phyloP scores from a whole-genome alignment of 2,329 filamentous ascomycete species.

The Metarhizium anisopliae region DNA sequence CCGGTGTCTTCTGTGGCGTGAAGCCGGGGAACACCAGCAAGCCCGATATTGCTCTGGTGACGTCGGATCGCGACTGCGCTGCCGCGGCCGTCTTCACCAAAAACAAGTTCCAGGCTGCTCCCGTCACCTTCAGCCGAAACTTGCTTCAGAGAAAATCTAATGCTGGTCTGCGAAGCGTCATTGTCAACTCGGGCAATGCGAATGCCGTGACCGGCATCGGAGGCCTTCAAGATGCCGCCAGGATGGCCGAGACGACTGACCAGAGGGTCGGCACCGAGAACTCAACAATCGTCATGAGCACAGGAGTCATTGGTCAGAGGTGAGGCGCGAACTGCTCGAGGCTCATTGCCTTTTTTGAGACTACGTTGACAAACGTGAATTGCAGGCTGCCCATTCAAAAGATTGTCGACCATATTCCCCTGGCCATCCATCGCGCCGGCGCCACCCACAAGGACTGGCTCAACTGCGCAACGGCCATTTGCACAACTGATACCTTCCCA shows the following conservation, averaged over 20 bases:
- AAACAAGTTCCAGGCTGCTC: constrained; percentile 96
- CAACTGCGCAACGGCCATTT: constrained; percentile 78
- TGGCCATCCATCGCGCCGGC: constrained; percentile 62
- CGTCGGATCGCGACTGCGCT: constrained; percentile 76
- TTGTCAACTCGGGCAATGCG: constrained; percentile 93
- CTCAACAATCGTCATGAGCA: constrained; percentile 92
- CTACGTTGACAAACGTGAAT: constrained; percentile 7
- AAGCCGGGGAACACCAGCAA: constrained; percentile 88
- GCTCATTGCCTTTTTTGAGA: not conserved
- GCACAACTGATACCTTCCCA: constrained; percentile 97
- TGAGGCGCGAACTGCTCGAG: constrained; percentile 21
- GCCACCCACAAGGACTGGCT: constrained; percentile 81
- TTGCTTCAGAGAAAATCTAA: constrained; percentile 60
- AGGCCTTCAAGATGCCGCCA: constrained; percentile 77
- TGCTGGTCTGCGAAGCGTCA: constrained; percentile 65
- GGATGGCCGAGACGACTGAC: constrained; percentile 76
- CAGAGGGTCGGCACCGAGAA: constrained; percentile 40
- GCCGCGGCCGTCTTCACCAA: constrained; percentile 93
- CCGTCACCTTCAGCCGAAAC: constrained; percentile 74
- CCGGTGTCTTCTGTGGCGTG: constrained; percentile 83
- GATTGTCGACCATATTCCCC: constrained; percentile 75
- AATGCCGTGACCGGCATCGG: constrained; percentile 93
- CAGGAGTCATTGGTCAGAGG: constrained; percentile 93
- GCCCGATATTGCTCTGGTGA: constrained; percentile 82
- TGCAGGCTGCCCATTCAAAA: constrained; percentile 76